Evolutionary conservation across 108 stramenopile genomes (phyloP).

Genomic region (Poteriospumella lacustris): DNA sequence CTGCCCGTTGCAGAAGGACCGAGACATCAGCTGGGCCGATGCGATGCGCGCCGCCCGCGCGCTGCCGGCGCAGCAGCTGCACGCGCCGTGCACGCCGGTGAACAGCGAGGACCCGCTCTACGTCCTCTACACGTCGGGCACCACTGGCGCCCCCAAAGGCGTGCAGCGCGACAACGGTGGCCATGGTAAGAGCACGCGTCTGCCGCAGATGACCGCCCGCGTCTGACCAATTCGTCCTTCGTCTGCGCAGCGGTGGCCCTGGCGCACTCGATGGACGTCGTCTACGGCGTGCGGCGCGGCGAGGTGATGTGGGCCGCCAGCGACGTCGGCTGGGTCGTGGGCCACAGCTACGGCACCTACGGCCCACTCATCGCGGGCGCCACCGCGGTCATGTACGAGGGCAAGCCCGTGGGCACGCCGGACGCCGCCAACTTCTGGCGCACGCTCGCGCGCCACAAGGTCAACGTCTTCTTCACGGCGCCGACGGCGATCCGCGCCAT

Average conservation of each 20-base stretch:
- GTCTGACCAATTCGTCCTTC: too few species aligned
- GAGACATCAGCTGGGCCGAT: slow-evolving; percentile 46
- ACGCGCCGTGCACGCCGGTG: slow-evolving; percentile 43
- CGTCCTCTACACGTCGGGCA: slow-evolving; percentile 65
- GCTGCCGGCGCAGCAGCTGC: slow-evolving; percentile 43
- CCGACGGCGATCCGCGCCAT: slow-evolving; percentile 73
- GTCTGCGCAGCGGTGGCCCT: slow-evolving; percentile 60
- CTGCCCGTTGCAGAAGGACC: slow-evolving; percentile 27
- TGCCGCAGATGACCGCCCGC: too few species aligned
- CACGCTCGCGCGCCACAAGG: slow-evolving; percentile 58
- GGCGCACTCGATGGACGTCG: slow-evolving; percentile 60
- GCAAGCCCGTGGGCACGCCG: slow-evolving; percentile 71
- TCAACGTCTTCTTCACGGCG: slow-evolving; percentile 65
- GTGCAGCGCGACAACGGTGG: slow-evolving; percentile 64
- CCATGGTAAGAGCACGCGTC: too few species aligned
- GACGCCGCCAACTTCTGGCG: slow-evolving; percentile 71
- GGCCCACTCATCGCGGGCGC: slow-evolving; percentile 67
- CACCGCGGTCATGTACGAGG: slow-evolving; percentile 67
- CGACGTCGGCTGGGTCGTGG: slow-evolving; percentile 63
- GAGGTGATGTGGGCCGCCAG: slow-evolving; percentile 67
- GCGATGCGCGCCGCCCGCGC: neutral
- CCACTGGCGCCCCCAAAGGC: slow-evolving; percentile 72
- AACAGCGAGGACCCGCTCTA: slow-evolving; percentile 59
- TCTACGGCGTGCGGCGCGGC: slow-evolving; percentile 56
- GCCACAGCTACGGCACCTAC: slow-evolving; percentile 64